Base-by-base conservation (phyloP, 75 land plant genomes). In the Pseudotsuga menziesii region DNA sequence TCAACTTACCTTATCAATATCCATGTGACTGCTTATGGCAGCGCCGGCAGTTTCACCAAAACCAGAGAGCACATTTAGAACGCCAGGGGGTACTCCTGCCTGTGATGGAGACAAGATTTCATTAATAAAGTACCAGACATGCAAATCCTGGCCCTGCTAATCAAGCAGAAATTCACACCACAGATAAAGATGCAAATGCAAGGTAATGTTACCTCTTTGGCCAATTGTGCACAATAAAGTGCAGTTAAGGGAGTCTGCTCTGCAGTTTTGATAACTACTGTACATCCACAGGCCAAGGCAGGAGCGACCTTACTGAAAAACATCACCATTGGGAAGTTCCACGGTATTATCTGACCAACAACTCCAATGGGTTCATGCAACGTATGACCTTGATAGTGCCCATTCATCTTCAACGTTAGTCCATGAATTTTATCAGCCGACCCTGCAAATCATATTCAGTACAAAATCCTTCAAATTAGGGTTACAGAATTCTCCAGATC, bases 191-290 rank as follows among this genome's bases (percentile, higher is more conserved):
- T 8, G 8, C 52, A 44, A 44, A 44, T 1, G 8, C 11, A 44
- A 44, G 8, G 8, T 19, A 22, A 15, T 69, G 16, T 29, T 7
- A 93, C 96, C 91, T 82, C 71, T 58, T 91, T 93, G 26, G 88
- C 88, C n/a, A 93, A 80, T 60, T 87, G 86, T 1, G 90, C 93
- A 66, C 70, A 80, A 75, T 75, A 89, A 41, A 91, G 83, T 12
- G 97, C 94, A n/a, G 91, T 86, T 27, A 94, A 70, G 1, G 97
- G 97, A 19, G 92, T 94, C 82, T 94, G 94, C 81, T 94, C 97
- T 4, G 97, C 97, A 12, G 97, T 85, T 77, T 94, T 94, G 22
- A 94, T 57, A n/a, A 94, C 86, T 44, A 91, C 60, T 48, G 92
- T 88, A 84, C 89, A 88, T 4, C 94, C 97, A 57, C 89, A 83